A percentile compares a stretch with the other conserved stretches of the same genome.
Conservation (phyloP, 495 filamentous ascomycete genomes). For the Talaromyces liani region DNA sequence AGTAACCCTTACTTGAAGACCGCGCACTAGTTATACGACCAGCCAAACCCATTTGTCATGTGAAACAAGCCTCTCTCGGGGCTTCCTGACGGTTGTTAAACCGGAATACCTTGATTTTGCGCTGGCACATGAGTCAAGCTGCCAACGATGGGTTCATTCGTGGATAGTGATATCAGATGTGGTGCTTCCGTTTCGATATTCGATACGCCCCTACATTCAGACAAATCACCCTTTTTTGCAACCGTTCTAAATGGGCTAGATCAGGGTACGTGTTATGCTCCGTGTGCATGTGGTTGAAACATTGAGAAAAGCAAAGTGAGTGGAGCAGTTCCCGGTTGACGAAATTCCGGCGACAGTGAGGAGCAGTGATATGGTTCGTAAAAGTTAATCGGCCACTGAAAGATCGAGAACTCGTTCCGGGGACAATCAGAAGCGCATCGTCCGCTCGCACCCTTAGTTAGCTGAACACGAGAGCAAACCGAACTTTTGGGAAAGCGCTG, state of each 20-base stretch:
- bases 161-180: neutral
- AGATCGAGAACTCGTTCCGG: neutral
- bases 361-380: neutral
- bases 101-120: neutral
- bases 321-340: neutral
- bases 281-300: neutral
- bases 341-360: neutral
- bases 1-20: neutral
- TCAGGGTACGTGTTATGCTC: neutral
- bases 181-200: neutral
- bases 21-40: neutral
- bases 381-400: neutral
- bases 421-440: neutral
- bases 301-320: neutral
- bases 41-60: neutral
- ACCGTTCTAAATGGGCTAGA: neutral
- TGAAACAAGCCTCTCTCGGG: neutral
- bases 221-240: neutral
- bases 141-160: neutral
- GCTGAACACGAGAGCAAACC: neutral
- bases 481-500: neutral
- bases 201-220: neutral
- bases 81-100: neutral
- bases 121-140: neutral
- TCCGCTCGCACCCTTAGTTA: neutral